Evolutionary conservation across 495 filamentous ascomycete genomes (phyloP), one percentile per base, ranked within the genome.

Genomic region (Neurospora hispaniola): DNA sequence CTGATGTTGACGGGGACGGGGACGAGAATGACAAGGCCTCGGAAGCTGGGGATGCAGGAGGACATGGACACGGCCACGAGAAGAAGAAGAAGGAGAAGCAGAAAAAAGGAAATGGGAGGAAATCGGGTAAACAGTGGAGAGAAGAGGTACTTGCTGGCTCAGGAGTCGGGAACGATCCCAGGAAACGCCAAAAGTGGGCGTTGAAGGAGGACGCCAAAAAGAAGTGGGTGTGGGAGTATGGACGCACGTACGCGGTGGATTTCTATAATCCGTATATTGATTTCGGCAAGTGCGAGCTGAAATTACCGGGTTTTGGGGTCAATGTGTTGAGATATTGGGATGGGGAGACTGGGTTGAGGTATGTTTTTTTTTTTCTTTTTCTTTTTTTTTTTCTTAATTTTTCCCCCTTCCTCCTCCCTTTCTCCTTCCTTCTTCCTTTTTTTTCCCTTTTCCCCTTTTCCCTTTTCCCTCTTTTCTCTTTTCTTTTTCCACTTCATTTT

Each of bases 191-290:
- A 82, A 90, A 88, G 75, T 88, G 87, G 82, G 94, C 93, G 59
- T 77, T 90, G 71, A 81, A 80, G 42, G 80, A 84, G 18, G 82
- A 78, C 0, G 86, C 80, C 46, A 87, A 89, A 79, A 81, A 82
- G 70, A 77, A 79, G 71, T 86, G 83, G 82, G 75, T 81, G 69
- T 89, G 84, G 77, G 81, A 84, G 76, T 85, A 81, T 69, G 87
- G 82, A 4, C 77, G 80, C 73, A 82, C 86, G 69, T 97, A 97
- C 80, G 81, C 84, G 39, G 86, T 88, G 59, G 95, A 98, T 81
- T 98, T 99, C 81, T 96, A 90, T 76, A 98, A 97, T 78, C 89
- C 90, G n/a, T 97, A 94, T 84, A 78, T 99, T 54, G 91, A 94
- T 79, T 97, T 98, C 71, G 73, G 75, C 85, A 90, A 91, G 72